A percentile compares a stretch with the other conserved stretches of the same genome.
Evolutionary conservation across 78 protist species (phyloP).

Genomic region (Creolimax fragrantissima): DNA sequence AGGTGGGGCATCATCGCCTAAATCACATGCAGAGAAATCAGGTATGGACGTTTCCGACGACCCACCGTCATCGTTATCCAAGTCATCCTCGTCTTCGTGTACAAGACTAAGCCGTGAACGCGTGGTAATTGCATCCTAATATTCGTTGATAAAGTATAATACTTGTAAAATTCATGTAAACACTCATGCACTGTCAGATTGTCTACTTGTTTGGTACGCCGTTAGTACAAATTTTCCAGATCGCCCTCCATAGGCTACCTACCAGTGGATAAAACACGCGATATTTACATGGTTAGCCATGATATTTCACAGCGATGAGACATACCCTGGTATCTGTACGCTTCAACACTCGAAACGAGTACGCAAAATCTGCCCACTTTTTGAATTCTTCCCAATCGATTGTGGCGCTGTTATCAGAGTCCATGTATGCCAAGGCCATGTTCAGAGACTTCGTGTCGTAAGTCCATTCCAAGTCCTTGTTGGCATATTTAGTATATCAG

Average conservation of each 20-base stretch:
- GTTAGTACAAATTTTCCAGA: no score
- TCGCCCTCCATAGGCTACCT: no score
- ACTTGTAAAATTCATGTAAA: no score
- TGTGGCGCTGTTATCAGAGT: slow-evolving; percentile 1
- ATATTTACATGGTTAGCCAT: no score
- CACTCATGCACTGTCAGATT: no score
- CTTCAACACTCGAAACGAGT: background rate
- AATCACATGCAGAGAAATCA: background rate
- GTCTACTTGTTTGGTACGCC: no score
- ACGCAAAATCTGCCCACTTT: slow-evolving; percentile 3
- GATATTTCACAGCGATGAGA: no score
- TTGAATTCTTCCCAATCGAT: background rate
- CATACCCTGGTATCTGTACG: no score
- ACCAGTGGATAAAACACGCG: no score
- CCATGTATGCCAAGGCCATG: background rate
- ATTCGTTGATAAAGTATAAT: no score
- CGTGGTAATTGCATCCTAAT: background rate
- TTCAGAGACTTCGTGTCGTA: background rate
- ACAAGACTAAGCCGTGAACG: background rate
- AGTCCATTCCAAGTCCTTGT: background rate
- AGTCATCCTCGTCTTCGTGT: background rate
- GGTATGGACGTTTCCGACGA: background rate
- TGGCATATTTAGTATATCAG: no score
- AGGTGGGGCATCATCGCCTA: background rate
- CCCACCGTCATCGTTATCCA: background rate